Percentiles rank a stretch among this genome's conserved stretches.
phyloP scores from a whole-genome alignment of 2,329 filamentous ascomycete genomes.

The Drechslera avenae region DNA sequence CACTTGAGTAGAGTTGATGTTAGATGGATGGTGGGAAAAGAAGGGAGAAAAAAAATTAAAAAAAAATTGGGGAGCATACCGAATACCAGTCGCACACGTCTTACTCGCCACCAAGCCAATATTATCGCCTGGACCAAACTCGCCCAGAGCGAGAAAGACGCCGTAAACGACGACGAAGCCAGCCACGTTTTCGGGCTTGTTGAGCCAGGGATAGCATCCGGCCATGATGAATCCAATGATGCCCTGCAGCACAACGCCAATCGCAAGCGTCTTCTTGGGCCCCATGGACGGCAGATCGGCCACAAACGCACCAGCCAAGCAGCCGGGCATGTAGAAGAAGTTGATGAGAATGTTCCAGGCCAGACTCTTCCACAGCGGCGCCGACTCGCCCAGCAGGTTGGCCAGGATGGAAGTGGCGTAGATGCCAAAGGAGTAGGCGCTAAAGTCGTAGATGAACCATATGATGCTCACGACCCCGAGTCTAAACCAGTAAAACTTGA shows the following conservation, averaged over 20 bases:
- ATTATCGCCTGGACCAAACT: slow-evolving; percentile 87
- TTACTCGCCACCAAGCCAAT: slow-evolving; percentile 87
- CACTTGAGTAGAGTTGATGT: slow-evolving; percentile 51
- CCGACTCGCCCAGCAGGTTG: slow-evolving; percentile 63
- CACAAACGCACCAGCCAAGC: slow-evolving; percentile 74
- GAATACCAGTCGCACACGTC: slow-evolving; percentile 84
- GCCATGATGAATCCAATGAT: slow-evolving; percentile 89
- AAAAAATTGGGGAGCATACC: slow-evolving; percentile 28
- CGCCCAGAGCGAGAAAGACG: slow-evolving; percentile 76
- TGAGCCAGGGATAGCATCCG: slow-evolving; percentile 74
- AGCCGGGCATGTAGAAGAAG: slow-evolving; percentile 85
- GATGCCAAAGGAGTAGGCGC: slow-evolving; percentile 81
- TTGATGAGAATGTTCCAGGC: slow-evolving; percentile 91
- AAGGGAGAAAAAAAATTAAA: background rate
- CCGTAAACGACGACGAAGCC: slow-evolving; percentile 81
- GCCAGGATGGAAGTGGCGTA: slow-evolving; percentile 78
- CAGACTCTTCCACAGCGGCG: slow-evolving; percentile 75
- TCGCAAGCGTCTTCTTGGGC: slow-evolving; percentile 72
- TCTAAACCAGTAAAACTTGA: slow-evolving; percentile 61
- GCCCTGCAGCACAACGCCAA: slow-evolving; percentile 74
- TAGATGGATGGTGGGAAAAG: too few species aligned
- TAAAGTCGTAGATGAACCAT: slow-evolving; percentile 70
- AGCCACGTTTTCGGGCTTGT: slow-evolving; percentile 68
- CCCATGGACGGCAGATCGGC: slow-evolving; percentile 73
- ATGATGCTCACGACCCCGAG: slow-evolving; percentile 60